Base-by-base conservation (phyloP, 495 filamentous ascomycete species). In the Aspergillus diversus region DNA sequence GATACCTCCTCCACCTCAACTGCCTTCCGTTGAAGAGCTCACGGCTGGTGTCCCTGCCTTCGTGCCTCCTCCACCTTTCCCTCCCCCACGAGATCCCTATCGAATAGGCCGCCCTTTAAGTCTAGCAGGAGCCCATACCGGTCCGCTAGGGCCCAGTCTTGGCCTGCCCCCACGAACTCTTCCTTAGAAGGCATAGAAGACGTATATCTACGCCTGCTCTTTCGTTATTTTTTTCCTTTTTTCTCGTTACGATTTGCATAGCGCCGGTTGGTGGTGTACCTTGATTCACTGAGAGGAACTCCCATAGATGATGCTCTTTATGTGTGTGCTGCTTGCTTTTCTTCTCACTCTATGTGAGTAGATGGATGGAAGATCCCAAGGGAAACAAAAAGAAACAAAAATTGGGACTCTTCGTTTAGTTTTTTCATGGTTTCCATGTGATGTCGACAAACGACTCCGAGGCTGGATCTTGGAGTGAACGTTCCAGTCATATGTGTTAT, bases 11-110 rank as follows among this genome's bases (percentile, higher is more conserved):
- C 77, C 78, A 27, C 73, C 75, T 31, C 78, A 80, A 55, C 70
- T 81, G 46, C 79, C 76, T 15, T 81, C 73, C 21, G 79, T 77
- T 54, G 80, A 77, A 70, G 77, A 75, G 62, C 69, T 77, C 59
- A 82, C 75, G n/a, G 78, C 71, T 47, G 81, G 80, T 21, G 77
- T 75, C n/a, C 81, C 72, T 63, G 79, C 79, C 39, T 80, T 75
- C 54, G 75, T 75, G n/a, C 73, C 77, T 27, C 70, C 69, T 34
- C 77, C 75, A 17, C 71, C 73, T 35, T 68, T 68, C 35, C 66
- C 69, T n/a, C 67, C 73, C 12, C 71, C 74, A 52, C 71, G 77
- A 61, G 77, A 80, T 52, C 68, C 69, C 27, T 80, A 81, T 70
- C 73, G 71, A 17, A 69, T 76, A 51, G 71, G 67, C 62, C 71